phyloP scores from a whole-genome alignment of 495 filamentous ascomycete species.

The Neurospora hispaniola region DNA sequence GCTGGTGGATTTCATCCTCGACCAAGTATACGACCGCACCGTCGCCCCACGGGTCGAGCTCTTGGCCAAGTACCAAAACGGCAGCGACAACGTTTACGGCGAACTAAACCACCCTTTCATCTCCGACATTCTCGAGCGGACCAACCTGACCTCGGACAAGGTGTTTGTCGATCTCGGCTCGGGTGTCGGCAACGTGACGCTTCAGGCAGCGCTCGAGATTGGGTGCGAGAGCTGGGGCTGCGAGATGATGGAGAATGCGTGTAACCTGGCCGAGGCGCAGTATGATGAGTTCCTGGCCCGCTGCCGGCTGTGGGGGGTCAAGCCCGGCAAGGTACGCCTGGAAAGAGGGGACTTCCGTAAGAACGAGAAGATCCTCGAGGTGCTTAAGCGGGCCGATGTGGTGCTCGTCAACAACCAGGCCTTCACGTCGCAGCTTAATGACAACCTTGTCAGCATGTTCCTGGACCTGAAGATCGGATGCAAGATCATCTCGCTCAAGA shows the following conservation, averaged over 20 bases:
- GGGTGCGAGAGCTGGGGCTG: conserved; percentile 95
- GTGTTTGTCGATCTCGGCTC: conserved; percentile 92
- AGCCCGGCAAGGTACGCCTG: conserved; percentile 65
- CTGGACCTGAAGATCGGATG: conserved; percentile 88
- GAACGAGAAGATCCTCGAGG: conserved; percentile 55
- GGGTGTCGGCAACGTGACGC: conserved; percentile 87
- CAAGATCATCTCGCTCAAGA: conserved; percentile 56
- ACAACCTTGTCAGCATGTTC: conserved; percentile 78
- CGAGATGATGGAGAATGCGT: conserved; percentile 86
- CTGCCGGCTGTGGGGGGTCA: conserved; percentile 82
- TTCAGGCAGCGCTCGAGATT: conserved; percentile 88
- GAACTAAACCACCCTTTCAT: conserved; percentile 81
- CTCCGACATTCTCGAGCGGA: conserved; percentile 67
- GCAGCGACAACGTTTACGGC: conserved; percentile 86
- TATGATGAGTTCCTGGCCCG: conserved; percentile 75
- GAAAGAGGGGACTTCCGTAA: conserved; percentile 77
- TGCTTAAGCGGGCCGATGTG: conserved; percentile 77
- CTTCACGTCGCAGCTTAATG: conserved; percentile 78
- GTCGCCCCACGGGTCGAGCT: conserved; percentile 79
- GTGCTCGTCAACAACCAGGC: conserved; percentile 96
- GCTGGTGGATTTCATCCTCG: conserved; percentile 71
- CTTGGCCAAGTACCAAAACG: conserved; percentile 73
- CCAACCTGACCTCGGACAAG: conserved; percentile 62
- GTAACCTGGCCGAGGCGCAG: conserved; percentile 75
- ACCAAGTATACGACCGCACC: conserved; percentile 81